Evolutionary conservation across 192 early-diverging fungal species (phyloP).

Genomic region (Spinellus fusiger): DNA sequence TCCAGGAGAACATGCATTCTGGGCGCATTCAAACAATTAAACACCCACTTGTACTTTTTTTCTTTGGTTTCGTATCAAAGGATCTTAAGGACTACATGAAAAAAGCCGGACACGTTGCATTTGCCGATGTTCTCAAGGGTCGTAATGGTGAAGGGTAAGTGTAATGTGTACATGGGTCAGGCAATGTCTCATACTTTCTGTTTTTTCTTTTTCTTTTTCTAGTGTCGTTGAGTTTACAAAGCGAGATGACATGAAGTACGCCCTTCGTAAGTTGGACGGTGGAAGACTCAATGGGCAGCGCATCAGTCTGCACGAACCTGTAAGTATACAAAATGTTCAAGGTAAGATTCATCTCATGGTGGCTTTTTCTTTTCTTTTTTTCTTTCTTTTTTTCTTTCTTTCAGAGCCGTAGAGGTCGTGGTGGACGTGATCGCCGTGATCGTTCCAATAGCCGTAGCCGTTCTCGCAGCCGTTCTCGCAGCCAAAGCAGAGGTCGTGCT

Average conservation of each 20-base stretch:
- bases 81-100: conserved; percentile 96
- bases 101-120: conserved; percentile 90
- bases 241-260: conserved; percentile 76
- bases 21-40: neutral
- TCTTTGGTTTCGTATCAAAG: conserved; percentile 42
- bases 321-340: conserved; percentile 31
- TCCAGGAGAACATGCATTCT: too few relatives aligned
- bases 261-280: conserved; percentile 79
- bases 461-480: neutral
- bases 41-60: neutral
- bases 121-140: conserved; percentile 84
- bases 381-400: neutral
- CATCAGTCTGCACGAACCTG: conserved; percentile 56
- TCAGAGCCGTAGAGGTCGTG: neutral
- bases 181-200: neutral
- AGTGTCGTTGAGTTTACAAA: conserved; percentile 88
- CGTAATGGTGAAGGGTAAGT: conserved; percentile 76
- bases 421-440: neutral
- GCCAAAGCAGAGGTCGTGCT: neutral
- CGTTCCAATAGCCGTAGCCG: neutral
- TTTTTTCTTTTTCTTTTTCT: conserved; percentile 11
- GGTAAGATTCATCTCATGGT: neutral
- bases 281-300: conserved; percentile 62
- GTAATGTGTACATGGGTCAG: too few relatives aligned
- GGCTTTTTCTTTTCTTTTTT: neutral